Evolutionary conservation across 23 red algal species (phyloP), one percentile per base, ranked within the genome.

Genomic region (Gracilaria vermiculophylla): DNA sequence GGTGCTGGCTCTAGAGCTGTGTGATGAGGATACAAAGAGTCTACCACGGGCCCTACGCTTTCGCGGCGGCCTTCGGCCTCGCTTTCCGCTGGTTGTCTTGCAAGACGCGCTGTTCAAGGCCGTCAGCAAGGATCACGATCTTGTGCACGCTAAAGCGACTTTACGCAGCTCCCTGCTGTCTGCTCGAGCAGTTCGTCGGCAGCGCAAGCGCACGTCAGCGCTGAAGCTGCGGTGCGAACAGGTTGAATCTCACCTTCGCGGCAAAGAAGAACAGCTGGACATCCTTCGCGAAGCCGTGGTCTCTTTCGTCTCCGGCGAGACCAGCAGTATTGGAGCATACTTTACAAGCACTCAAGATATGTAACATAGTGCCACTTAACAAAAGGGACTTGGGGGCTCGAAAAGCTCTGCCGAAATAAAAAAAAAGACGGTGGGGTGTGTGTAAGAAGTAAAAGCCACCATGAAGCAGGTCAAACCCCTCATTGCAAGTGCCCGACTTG

Each of bases 271-370:
- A 62, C 69, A 88, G n/a, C 84, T 88, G 25, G 84, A 88, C 17
- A 70, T 88, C 35, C 69, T 88, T 51, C 66, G 84, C 21, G 84
- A 88, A 76, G 84, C 84, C 53, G 72, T 88, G 1, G 72, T 88
- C 54, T 88, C 84, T 35, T 88, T 88, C 39, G 69, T 69, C 17
- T 88, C 84, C 39, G 84, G 84, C 20, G 72, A 72, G 36, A 66
- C 41, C 44, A 25, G 32, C 36, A 88, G 84, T 69, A 62, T 88
- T 60, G 84, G 69, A 53, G 84, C 84, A 48, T 88, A 88, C 53
- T 88, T 88, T 78, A 88, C 69, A 62, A 88, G 69, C 53, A 88
- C 84, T 77, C 84, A 88, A 78, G 67, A 73, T 73, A 73, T 73
- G 67, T 73, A 73, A 73, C 67, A 73, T 17, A 42, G 67, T 73